Evolutionary conservation across 306 rosid genomes (phyloP).

Genomic region (Vigna reflexopilosa): DNA sequence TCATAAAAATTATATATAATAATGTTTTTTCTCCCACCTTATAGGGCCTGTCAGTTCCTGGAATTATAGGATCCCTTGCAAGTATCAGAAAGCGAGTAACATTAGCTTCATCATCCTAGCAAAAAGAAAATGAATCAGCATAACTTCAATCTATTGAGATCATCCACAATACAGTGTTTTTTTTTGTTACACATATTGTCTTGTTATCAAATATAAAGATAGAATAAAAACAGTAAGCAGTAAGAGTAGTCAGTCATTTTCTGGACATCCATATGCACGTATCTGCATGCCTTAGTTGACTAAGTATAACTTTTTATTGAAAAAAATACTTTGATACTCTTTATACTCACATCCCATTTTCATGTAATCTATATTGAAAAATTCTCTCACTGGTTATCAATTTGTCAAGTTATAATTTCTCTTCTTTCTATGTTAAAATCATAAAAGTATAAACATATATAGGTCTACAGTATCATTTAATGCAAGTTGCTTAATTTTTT

Average conservation of each 20-base stretch:
- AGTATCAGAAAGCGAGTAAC: slow-evolving; percentile 73
- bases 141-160: slow-evolving; percentile 26
- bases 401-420: no score
- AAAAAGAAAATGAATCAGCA: slow-evolving; percentile 41
- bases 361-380: no score
- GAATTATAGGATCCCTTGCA: slow-evolving; percentile 73
- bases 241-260: neutral
- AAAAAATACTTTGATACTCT: no score
- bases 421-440: no score
- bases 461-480: no score
- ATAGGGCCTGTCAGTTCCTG: slow-evolving; percentile 56
- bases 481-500: no score
- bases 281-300: neutral
- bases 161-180: neutral
- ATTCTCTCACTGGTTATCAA: no score
- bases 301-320: no score
- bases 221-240: neutral
- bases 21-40: slow-evolving; percentile 50
- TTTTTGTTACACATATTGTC: no score
- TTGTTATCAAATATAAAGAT: no score
- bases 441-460: no score
- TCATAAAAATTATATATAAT: neutral
- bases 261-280: neutral
- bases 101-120: slow-evolving; percentile 68
- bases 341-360: no score